Percentiles rank a stretch among this genome's conserved stretches.
Conservation (phyloP, 2,329 filamentous ascomycete species). For the Pyricularia sp. region DNA sequence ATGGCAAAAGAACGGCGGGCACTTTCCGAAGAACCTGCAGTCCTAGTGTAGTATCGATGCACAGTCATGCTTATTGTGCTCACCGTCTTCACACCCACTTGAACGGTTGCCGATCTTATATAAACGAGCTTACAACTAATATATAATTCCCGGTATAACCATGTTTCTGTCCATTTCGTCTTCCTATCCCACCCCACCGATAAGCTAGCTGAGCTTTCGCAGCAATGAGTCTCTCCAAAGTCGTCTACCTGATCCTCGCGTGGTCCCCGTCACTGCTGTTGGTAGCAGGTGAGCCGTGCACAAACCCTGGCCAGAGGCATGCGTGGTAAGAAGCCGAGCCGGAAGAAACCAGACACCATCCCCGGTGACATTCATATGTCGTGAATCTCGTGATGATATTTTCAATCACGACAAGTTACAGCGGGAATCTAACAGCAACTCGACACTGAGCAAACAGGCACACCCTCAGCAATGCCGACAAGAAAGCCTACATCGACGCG, state of each 20-base stretch:
- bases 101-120: not conserved
- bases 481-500: constrained; percentile 16
- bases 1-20: too few relatives aligned
- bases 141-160: not conserved
- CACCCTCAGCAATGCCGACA: constrained; percentile 14
- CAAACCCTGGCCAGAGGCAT: not conserved
- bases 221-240: not conserved
- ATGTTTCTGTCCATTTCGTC: not conserved
- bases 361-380: too few relatives aligned
- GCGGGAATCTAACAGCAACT: not conserved
- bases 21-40: too few relatives aligned
- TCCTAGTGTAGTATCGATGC: too few relatives aligned
- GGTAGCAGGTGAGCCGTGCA: not conserved
- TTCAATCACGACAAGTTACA: too few relatives aligned
- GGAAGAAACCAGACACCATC: not conserved
- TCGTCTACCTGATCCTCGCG: not conserved
- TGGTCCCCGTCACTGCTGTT: not conserved
- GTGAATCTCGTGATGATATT: too few relatives aligned
- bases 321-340: not conserved
- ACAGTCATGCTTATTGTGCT: too few relatives aligned
- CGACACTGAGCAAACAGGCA: constrained; percentile 11
- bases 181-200: not conserved
- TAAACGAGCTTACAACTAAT: not conserved
- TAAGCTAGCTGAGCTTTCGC: not conserved
- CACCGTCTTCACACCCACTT: not conserved